Percentiles rank a stretch among this genome's conserved stretches.
Evolutionary conservation across 176 grass and related monocot genomes (phyloP).

Genomic region (Rhynchospora pubera): DNA sequence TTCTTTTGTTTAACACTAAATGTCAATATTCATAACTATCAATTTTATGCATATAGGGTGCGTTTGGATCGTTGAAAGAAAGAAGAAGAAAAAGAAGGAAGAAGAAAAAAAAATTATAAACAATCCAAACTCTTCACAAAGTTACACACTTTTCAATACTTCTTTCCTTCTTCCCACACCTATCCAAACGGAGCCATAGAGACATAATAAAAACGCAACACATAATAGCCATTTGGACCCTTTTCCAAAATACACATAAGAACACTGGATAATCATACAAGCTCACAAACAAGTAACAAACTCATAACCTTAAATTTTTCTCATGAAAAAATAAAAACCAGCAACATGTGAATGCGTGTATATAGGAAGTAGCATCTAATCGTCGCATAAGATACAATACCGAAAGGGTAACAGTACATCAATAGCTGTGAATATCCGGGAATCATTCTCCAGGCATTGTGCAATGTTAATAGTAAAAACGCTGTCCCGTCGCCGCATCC

Average conservation of each 20-base stretch:
- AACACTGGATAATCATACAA: not conserved
- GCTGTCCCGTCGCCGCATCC: slow-evolving; percentile 23
- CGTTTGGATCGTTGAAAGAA: too few species aligned
- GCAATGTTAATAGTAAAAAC: slow-evolving; percentile 1
- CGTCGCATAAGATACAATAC: not conserved
- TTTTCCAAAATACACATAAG: not conserved
- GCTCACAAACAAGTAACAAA: not conserved
- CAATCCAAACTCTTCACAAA: too few species aligned
- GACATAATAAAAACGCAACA: not conserved
- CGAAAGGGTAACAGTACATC: not conserved
- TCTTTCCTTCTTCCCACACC: too few species aligned
- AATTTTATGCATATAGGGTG: not conserved
- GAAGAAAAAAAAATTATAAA: too few species aligned
- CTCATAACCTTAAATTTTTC: not conserved
- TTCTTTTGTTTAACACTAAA: not conserved
- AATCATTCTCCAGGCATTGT: not conserved
- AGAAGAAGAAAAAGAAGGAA: too few species aligned
- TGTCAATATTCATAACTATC: not conserved
- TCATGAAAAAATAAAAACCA: not conserved
- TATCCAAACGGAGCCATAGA: too few species aligned
- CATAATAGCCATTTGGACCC: not conserved
- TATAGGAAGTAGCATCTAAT: too few species aligned
- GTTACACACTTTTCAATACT: too few species aligned
- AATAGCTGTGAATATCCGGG: slow-evolving; percentile 5
- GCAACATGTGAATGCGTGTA: not conserved